phyloP scores from a whole-genome alignment of 305 asterid species.

The Caryopteris hybrid region DNA sequence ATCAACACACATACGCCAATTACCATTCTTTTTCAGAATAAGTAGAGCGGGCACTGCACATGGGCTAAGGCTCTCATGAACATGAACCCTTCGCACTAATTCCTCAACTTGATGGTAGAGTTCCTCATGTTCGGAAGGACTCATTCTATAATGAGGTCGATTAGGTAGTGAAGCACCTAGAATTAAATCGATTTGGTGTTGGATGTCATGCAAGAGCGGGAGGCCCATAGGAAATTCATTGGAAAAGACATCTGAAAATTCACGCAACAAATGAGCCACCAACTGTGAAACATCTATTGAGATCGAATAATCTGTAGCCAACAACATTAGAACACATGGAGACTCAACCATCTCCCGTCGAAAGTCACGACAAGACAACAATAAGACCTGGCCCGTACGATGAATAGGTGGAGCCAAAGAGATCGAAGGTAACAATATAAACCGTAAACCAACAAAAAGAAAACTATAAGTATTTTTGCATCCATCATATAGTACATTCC shows the following conservation, averaged over 20 bases:
- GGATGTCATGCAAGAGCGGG: too few relatives aligned
- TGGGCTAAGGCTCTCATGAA: background rate
- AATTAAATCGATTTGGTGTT: background rate
- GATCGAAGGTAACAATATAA: background rate
- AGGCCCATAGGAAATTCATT: too few relatives aligned
- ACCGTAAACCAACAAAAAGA: background rate
- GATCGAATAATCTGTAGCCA: too few relatives aligned
- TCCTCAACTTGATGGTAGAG: background rate
- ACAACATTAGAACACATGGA: too few relatives aligned
- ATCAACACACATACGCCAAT: background rate
- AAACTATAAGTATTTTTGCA: background rate
- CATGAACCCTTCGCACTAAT: background rate
- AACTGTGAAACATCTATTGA: background rate
- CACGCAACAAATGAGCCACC: too few relatives aligned
- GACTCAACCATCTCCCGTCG: too few relatives aligned
- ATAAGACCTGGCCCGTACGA: too few relatives aligned
- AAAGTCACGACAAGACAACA: too few relatives aligned
- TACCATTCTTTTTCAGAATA: background rate
- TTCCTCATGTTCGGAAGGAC: background rate
- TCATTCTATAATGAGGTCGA: background rate
- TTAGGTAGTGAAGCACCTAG: background rate
- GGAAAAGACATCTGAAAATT: too few relatives aligned
- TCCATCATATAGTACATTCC: background rate
- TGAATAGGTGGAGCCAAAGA: background rate
- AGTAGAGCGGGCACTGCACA: background rate